phyloP scores from a whole-genome alignment of 306 rosid species.

The Castanea crenata region DNA sequence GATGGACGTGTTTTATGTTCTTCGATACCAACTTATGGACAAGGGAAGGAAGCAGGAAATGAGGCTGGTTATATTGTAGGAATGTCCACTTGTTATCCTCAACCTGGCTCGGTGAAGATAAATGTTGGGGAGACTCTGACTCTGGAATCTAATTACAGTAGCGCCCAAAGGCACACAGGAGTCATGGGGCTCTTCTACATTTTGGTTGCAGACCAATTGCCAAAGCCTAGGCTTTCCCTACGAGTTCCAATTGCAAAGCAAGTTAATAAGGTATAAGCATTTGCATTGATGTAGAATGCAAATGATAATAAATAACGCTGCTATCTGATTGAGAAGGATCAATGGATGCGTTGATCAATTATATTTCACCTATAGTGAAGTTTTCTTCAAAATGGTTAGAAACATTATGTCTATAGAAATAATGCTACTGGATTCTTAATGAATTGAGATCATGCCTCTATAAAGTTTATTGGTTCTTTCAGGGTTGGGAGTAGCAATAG shows the following conservation, averaged over 20 bases:
- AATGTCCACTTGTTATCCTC: conserved; percentile 80
- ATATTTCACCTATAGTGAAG: neutral
- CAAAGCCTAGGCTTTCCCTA: conserved; percentile 23
- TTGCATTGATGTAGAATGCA: neutral
- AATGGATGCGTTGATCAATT: neutral
- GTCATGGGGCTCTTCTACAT: conserved; percentile 78
- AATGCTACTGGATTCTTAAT: neutral
- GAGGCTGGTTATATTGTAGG: conserved; percentile 69
- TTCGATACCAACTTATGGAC: conserved; percentile 63
- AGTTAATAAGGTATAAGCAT: neutral
- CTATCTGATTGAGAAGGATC: neutral
- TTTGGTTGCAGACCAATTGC: conserved; percentile 58
- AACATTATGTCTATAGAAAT: neutral
- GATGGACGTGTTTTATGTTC: conserved; percentile 72
- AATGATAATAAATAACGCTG: neutral
- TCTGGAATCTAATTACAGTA: conserved; percentile 50
- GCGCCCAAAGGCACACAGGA: conserved; percentile 48
- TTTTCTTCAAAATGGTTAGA: neutral
- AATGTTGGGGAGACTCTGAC: conserved; percentile 50
- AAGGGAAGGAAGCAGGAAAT: conserved; percentile 64
- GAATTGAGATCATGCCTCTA: neutral
- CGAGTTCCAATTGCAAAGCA: conserved; percentile 18
- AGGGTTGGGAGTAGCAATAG: neutral
- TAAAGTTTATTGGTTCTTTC: neutral
- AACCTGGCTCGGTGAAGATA: conserved; percentile 60